A percentile compares a stretch with the other conserved stretches of the same genome.
Conservation (phyloP, 345 rosid genomes). For the Geranium brycei region DNA sequence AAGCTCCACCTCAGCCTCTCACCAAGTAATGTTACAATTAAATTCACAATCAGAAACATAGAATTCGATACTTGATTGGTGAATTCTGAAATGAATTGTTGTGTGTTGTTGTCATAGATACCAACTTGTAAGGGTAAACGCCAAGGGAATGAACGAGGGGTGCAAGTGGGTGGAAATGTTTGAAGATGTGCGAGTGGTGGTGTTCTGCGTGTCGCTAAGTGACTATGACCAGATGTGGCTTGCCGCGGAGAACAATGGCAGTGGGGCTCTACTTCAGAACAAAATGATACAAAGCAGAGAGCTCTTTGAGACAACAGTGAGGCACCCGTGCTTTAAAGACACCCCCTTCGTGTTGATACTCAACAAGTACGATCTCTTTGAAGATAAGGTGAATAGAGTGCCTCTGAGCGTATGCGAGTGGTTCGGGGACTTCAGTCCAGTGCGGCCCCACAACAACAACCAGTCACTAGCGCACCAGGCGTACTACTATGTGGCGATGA, state of each 20-base stretch:
- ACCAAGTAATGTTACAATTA: constrained; percentile 32
- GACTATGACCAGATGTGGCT: constrained; percentile 72
- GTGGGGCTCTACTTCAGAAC: constrained; percentile 47
- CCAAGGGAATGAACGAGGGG: constrained; percentile 86
- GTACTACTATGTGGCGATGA: constrained; percentile 80
- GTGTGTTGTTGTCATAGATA: constrained; percentile 33
- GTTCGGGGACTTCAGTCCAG: constrained; percentile 77
- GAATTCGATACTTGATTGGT: no score
- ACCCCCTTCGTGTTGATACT: constrained; percentile 70
- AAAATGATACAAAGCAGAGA: constrained; percentile 88
- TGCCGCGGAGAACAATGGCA: constrained; percentile 33
- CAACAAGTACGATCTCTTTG: constrained; percentile 87
- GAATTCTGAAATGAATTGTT: not conserved
- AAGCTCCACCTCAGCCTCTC: constrained; percentile 43
- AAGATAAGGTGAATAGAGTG: constrained; percentile 64
- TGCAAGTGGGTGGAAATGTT: constrained; percentile 99
- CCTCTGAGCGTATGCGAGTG: constrained; percentile 64
- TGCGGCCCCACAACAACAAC: constrained; percentile 44
- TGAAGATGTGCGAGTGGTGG: constrained; percentile 74
- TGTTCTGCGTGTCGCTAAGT: constrained; percentile 75
- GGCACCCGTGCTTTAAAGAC: constrained; percentile 83
- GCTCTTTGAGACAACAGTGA: constrained; percentile 60
- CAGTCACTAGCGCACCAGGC: constrained; percentile 86
- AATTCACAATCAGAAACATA: not conserved
- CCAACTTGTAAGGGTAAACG: constrained; percentile 82